Evolutionary conservation across 108 stramenopile genomes (phyloP).

Genomic region (Stephanodiscus triporus): DNA sequence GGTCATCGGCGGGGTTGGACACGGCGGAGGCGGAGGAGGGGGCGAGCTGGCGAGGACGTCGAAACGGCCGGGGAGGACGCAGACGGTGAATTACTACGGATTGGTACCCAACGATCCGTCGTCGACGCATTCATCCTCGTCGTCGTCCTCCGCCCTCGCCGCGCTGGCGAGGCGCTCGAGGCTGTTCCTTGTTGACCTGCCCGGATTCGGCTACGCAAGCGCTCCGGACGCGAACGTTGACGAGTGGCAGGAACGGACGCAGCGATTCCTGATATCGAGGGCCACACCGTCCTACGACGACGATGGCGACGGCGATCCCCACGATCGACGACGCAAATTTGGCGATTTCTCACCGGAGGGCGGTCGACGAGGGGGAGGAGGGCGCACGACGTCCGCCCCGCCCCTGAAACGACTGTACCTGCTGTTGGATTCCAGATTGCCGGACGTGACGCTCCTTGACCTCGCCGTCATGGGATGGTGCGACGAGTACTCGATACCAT

Average conservation of each 20-base stretch:
- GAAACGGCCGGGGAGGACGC: slow-evolving; percentile 93
- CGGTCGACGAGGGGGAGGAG: no score
- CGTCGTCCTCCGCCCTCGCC: neutral
- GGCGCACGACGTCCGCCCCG: no score
- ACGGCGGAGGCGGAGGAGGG: slow-evolving; percentile 33
- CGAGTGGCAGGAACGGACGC: slow-evolving; percentile 81
- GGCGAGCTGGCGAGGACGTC: slow-evolving; percentile 77
- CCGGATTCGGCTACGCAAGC: slow-evolving; percentile 82
- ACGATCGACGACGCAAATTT: no score
- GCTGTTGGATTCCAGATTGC: slow-evolving; percentile 73
- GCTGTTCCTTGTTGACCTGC: slow-evolving; percentile 70
- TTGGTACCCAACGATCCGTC: slow-evolving; percentile 44
- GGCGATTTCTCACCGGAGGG: no score
- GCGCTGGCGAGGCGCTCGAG: slow-evolving; percentile 15
- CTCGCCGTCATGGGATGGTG: slow-evolving; percentile 79
- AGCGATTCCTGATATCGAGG: slow-evolving; percentile 64
- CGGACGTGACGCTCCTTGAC: slow-evolving; percentile 58
- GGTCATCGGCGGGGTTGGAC: slow-evolving; percentile 44
- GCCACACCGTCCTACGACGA: slow-evolving; percentile 4
- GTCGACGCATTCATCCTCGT: neutral
- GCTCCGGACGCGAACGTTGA: slow-evolving; percentile 72
- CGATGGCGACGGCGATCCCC: slow-evolving; percentile 21
- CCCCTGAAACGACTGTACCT: slow-evolving; percentile 69
- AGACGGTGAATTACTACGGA: slow-evolving; percentile 87
- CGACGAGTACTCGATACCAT: slow-evolving; percentile 79